phyloP scores from a whole-genome alignment of 116 monocot genomes.

The Posidonia oceanica region DNA sequence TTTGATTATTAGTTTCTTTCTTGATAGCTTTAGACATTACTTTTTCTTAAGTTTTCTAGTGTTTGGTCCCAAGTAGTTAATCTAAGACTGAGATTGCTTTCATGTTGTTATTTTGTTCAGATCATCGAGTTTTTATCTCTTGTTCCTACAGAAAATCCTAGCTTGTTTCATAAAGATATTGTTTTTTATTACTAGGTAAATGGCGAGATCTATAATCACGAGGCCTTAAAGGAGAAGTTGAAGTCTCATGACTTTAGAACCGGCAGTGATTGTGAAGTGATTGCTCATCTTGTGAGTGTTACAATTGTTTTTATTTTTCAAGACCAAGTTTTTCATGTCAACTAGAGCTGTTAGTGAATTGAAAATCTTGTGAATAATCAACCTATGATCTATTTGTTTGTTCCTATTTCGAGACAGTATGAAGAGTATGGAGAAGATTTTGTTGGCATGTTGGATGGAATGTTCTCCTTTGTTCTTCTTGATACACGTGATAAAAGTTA shows the following conservation, averaged over 20 bases:
- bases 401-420: conserved; percentile 36
- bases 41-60: too few relatives aligned
- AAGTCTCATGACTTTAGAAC: conserved; percentile 67
- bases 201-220: conserved; percentile 96
- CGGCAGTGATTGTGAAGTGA: conserved; percentile 94
- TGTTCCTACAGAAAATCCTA: background rate
- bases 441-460: conserved; percentile 89
- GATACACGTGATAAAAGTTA: conserved; percentile 91
- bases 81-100: too few relatives aligned
- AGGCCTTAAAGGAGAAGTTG: conserved; percentile 57
- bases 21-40: too few relatives aligned
- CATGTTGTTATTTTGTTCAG: background rate
- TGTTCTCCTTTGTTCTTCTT: conserved; percentile 98
- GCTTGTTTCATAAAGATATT: background rate
- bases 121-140: background rate
- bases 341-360: background rate
- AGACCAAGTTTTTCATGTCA: background rate
- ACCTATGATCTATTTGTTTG: background rate
- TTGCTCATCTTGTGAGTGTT: conserved; percentile 88
- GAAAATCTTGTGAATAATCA: background rate
- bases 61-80: too few relatives aligned
- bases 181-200: conserved; percentile 43
- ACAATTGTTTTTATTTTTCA: background rate
- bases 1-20: too few relatives aligned
- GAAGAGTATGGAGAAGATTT: conserved; percentile 95